These are phyloP conservation scores for Mayamaea pseudoterrestris DNA, from an alignment of 108 stramenopile genomes.

Conservation along the genomic window DNA sequence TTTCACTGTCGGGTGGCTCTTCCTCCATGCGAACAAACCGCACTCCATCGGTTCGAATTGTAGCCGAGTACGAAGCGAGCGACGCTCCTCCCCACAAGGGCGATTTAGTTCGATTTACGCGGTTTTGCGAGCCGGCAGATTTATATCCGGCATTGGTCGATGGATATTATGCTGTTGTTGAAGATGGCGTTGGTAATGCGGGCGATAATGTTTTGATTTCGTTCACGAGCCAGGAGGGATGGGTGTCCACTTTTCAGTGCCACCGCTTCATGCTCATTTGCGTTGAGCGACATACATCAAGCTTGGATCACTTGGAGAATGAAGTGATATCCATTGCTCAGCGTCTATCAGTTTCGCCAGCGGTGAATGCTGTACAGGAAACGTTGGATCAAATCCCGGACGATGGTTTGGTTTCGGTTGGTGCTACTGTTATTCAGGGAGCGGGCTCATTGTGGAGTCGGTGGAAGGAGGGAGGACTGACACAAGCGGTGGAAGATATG, in stretches of 20 bases:
- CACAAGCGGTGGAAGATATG: slow-evolving; percentile 45
- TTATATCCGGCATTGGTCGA: slow-evolving; percentile 47
- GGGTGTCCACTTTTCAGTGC: slow-evolving; percentile 53
- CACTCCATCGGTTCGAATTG: slow-evolving; percentile 36
- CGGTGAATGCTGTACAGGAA: slow-evolving; percentile 35
- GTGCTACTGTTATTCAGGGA: slow-evolving; percentile 28
- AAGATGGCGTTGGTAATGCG: slow-evolving; percentile 27
- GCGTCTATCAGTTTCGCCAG: slow-evolving; percentile 50
- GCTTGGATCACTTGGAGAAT: slow-evolving; percentile 47
- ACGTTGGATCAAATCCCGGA: slow-evolving; percentile 46
- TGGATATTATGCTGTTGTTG: slow-evolving; percentile 30
- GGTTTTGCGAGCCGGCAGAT: slow-evolving; percentile 51
- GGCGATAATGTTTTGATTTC: slow-evolving; percentile 51
- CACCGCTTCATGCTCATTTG: slow-evolving; percentile 57
- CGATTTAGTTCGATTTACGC: slow-evolving; percentile 60
- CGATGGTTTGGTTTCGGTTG: slow-evolving; percentile 54
- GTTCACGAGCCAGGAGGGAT: slow-evolving; percentile 55
- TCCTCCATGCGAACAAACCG: neutral
- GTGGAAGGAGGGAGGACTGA: slow-evolving; percentile 61
- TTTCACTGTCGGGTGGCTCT: slow-evolving; percentile 16
- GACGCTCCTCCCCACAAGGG: slow-evolving; percentile 47
- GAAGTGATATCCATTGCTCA: slow-evolving; percentile 43
- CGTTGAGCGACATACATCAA: slow-evolving; percentile 42
- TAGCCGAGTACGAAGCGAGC: slow-evolving; percentile 69
- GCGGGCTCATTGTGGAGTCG: slow-evolving; percentile 35